These are phyloP conservation scores for Debaryomycetaceae sp. DNA, from an alignment of 1,139 yeast genomes.

Conservation along the genomic window DNA sequence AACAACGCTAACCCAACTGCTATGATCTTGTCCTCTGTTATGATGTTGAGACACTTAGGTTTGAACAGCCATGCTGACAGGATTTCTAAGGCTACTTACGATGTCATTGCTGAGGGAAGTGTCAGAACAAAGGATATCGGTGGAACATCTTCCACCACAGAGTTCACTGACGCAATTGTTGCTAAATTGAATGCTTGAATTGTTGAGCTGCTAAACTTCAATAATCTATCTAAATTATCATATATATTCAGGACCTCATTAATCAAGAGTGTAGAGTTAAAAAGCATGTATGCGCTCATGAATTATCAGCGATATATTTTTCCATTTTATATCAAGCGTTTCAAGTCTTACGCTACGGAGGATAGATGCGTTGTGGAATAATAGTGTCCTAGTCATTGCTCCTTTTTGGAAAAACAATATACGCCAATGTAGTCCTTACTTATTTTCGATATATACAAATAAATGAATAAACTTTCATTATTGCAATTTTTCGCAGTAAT, in stretches of 20 bases:
- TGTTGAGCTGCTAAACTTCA: background rate
- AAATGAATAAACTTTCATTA: too few species aligned
- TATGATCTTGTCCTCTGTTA: conserved; percentile 84
- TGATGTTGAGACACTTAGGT: conserved; percentile 94
- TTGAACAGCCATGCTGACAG: conserved; percentile 79
- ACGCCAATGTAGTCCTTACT: too few species aligned
- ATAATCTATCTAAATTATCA: conserved; percentile 7
- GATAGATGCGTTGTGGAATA: too few species aligned
- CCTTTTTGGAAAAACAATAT: too few species aligned
- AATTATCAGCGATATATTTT: too few species aligned
- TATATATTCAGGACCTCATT: background rate
- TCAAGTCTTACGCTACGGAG: too few species aligned
- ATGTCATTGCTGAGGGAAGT: conserved; percentile 84
- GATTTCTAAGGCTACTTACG: conserved; percentile 84
- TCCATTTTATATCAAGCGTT: too few species aligned
- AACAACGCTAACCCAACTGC: conserved; percentile 98
- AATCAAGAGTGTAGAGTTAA: background rate
- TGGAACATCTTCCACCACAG: conserved; percentile 84
- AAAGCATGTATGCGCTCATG: too few species aligned
- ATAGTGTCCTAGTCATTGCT: too few species aligned
- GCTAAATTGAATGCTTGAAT: conserved; percentile 45
- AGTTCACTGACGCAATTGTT: conserved; percentile 85
- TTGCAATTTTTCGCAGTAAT: too few species aligned
- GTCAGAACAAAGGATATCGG: conserved; percentile 82
- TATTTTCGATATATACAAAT: too few species aligned